Evolutionary conservation across 495 filamentous ascomycete genomes (phyloP).

Genomic region (Penicillium pancosmium): DNA sequence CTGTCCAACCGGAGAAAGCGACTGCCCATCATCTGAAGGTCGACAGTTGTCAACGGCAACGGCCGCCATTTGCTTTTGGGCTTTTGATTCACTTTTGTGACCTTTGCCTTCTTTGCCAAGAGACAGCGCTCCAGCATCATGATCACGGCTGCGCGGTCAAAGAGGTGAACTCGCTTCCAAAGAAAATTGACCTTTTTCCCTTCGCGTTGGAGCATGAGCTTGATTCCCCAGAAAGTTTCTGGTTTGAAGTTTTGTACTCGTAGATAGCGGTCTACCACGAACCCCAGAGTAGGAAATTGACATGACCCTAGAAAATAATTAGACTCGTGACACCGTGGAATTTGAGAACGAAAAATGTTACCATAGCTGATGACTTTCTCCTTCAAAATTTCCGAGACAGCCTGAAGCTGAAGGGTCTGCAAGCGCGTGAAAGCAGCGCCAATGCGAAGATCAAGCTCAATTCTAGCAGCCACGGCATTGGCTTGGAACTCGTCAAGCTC

Average conservation of each 20-base stretch:
- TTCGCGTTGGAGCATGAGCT: slow-evolving; percentile 76
- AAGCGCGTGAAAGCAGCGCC: slow-evolving; percentile 93
- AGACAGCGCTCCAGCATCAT: slow-evolving; percentile 88
- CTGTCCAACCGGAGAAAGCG: slow-evolving; percentile 82
- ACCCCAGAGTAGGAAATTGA: slow-evolving; percentile 95
- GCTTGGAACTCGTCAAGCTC: slow-evolving; percentile 84
- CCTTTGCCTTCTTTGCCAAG: slow-evolving; percentile 71
- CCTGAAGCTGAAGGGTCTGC: slow-evolving; percentile 72
- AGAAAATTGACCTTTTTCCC: slow-evolving; percentile 80
- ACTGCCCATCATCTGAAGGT: slow-evolving; percentile 95
- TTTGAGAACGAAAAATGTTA: slow-evolving; percentile 30
- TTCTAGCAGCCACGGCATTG: slow-evolving; percentile 84
- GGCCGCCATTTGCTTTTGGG: slow-evolving; percentile 95
- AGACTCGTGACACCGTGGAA: slow-evolving; percentile 14
- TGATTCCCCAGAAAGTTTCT: slow-evolving; percentile 90
- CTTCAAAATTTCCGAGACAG: slow-evolving; percentile 62
- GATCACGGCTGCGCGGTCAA: slow-evolving; percentile 80
- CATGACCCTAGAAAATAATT: slow-evolving; percentile 70
- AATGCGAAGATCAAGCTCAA: slow-evolving; percentile 90
- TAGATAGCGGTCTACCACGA: slow-evolving; percentile 95
- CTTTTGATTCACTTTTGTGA: slow-evolving; percentile 82
- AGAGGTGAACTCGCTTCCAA: slow-evolving; percentile 82
- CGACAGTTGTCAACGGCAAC: slow-evolving; percentile 92
- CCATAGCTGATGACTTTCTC: slow-evolving; percentile 83
- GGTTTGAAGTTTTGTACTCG: slow-evolving; percentile 90